Percentiles rank a stretch among this genome's conserved stretches.
phyloP scores from a whole-genome alignment of 192 early-diverging fungal genomes.

The Coemansia guatemalensis region DNA sequence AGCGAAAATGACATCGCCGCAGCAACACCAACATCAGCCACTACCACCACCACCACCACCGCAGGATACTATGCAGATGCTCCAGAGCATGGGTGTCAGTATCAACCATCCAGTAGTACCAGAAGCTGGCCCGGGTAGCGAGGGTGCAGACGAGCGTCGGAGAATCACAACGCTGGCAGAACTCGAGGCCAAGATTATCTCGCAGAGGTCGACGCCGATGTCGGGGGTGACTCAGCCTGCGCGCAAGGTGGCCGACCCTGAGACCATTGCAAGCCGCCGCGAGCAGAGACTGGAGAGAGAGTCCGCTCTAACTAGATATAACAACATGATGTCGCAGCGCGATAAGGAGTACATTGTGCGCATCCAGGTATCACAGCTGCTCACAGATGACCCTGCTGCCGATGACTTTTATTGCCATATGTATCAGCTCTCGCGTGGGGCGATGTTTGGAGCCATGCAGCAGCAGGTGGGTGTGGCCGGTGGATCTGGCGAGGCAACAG shows the following conservation, averaged over 20 bases:
- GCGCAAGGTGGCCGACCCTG: constrained; percentile 19
- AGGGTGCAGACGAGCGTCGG: not conserved
- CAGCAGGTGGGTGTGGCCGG: not conserved
- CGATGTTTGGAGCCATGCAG: constrained; percentile 15
- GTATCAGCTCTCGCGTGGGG: constrained; percentile 69
- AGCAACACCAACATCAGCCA: constrained; percentile 7
- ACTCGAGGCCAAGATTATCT: constrained; percentile 62
- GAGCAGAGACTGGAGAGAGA: constrained; percentile 34
- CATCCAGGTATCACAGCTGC: constrained; percentile 93
- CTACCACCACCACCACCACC: not conserved
- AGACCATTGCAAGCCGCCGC: constrained; percentile 29
- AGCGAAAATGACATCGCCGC: constrained; percentile 8
- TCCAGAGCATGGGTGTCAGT: constrained; percentile 23
- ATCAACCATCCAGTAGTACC: not conserved
- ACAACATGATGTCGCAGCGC: constrained; percentile 87
- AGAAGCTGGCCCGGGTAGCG: not conserved
- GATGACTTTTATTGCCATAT: constrained; percentile 98
- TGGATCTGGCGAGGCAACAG: not conserved
- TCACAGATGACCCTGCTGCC: constrained; percentile 85
- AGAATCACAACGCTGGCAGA: constrained; percentile 71
- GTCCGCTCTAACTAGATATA: constrained; percentile 68
- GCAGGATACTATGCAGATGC: constrained; percentile 13
- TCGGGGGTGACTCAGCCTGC: constrained; percentile 2
- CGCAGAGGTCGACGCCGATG: constrained; percentile 10
- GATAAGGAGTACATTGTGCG: constrained; percentile 95